Evolutionary conservation across 306 rosid species (phyloP).

Genomic region (Sicyos baderoa): DNA sequence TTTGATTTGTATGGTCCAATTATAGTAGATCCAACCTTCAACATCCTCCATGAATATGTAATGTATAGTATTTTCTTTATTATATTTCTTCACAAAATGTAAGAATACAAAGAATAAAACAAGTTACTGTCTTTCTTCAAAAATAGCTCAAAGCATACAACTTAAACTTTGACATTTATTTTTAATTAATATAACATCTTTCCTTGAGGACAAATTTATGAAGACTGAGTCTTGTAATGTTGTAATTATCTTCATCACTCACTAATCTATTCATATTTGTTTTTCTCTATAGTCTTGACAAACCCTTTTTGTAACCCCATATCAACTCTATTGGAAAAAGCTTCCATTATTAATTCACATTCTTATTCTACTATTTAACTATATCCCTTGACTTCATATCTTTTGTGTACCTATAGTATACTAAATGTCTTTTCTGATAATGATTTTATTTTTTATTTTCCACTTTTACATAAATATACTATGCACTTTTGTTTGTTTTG

Average conservation of each 20-base stretch:
- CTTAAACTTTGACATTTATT: neutral
- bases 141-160: slow-evolving; percentile 13
- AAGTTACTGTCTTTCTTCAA: neutral
- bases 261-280: slow-evolving; percentile 5
- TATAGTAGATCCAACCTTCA: neutral
- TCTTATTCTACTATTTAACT: neutral
- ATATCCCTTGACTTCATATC: neutral
- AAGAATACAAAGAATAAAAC: slow-evolving; percentile 18
- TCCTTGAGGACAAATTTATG: neutral
- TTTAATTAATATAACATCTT: slow-evolving; percentile 3
- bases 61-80: neutral
- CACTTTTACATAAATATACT: neutral
- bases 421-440: neutral
- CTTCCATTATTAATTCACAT: neutral
- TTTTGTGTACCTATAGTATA: neutral
- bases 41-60: neutral
- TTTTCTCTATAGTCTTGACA: neutral
- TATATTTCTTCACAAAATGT: neutral
- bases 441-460: neutral
- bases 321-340: neutral
- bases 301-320: neutral
- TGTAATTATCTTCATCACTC: slow-evolving; percentile 3
- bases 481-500: slow-evolving; percentile 2
- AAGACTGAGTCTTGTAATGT: slow-evolving; percentile 15
- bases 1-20: neutral